Conservation (phyloP, 2,329 filamentous ascomycete genomes). For the Pezicula neosporulosa region DNA sequence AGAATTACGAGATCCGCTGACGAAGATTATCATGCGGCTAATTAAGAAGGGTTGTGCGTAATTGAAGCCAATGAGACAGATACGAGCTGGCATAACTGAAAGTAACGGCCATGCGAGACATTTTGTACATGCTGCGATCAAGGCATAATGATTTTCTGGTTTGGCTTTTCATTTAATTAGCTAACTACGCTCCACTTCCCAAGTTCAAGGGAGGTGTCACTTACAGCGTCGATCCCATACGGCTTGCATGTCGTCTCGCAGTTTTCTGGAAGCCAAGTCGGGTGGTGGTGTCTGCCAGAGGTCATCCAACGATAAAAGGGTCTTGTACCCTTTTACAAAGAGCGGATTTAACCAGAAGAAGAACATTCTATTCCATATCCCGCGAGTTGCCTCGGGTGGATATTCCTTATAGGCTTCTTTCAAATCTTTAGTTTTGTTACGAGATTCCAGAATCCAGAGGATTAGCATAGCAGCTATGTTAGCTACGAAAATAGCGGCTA, state of each 20-base stretch:
- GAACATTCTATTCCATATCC: conserved; percentile 25
- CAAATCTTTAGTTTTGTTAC: conserved; percentile 1
- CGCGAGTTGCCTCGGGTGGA: conserved; percentile 22
- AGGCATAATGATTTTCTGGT: background rate
- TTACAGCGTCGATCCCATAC: background rate
- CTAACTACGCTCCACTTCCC: background rate
- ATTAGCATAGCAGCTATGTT: background rate
- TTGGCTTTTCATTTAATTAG: background rate
- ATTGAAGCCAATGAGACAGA: conserved; percentile 3
- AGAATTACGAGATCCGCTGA: background rate
- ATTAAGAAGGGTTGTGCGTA: conserved; percentile 5
- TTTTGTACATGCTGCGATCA: background rate
- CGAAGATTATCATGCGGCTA: background rate
- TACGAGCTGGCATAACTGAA: background rate
- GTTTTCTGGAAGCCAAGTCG: background rate
- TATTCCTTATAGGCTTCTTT: background rate
- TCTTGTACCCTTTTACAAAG: conserved; percentile 23
- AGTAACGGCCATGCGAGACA: background rate
- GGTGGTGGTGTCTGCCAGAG: conserved; percentile 8
- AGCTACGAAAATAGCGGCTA: background rate
- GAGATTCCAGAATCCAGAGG: conserved; percentile 1
- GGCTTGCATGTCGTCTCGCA: background rate
- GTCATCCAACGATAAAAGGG: conserved; percentile 20
- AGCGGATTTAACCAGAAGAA: conserved; percentile 30
- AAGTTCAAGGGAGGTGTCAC: conserved; percentile 3